Conservation (phyloP, 2,329 filamentous ascomycete species). For the Rachicladosporium sp. region DNA sequence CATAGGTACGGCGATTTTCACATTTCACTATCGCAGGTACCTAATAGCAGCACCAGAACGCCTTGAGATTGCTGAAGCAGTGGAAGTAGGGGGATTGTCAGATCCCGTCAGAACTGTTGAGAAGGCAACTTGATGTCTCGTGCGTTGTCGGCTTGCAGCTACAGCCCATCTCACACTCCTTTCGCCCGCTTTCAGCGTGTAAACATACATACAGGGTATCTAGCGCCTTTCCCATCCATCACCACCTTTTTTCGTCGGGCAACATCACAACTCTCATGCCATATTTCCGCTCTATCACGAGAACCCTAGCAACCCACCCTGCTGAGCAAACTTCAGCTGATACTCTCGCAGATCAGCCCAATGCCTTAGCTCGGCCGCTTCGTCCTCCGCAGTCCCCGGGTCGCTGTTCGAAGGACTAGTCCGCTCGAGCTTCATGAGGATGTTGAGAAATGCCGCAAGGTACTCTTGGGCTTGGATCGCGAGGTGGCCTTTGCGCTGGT, state of each 20-base stretch:
- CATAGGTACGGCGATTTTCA: no score
- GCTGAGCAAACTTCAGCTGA: constrained; percentile 58
- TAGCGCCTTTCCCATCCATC: background rate
- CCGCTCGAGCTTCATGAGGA: constrained; percentile 62
- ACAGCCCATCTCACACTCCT: no score
- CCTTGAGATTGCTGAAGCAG: no score
- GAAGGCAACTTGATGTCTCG: no score
- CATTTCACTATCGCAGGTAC: no score
- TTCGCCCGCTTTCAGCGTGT: no score
- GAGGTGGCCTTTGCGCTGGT: constrained; percentile 39
- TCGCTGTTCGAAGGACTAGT: constrained; percentile 35
- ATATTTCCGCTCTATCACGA: constrained; percentile 8
- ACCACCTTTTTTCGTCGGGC: background rate
- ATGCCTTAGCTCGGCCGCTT: constrained; percentile 61
- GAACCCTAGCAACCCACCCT: constrained; percentile 41
- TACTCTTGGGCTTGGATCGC: constrained; percentile 56
- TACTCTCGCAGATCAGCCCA: constrained; percentile 74
- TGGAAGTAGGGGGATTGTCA: no score
- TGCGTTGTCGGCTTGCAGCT: no score
- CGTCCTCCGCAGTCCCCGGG: constrained; percentile 36
- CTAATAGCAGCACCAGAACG: no score
- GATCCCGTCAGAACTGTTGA: no score
- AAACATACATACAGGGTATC: no score
- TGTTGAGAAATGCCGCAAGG: constrained; percentile 58
- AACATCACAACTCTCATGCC: background rate